These are phyloP conservation scores for Wickerhamiella alocasiicola DNA, from an alignment of 805 yeast species.

Conservation along the genomic window DNA sequence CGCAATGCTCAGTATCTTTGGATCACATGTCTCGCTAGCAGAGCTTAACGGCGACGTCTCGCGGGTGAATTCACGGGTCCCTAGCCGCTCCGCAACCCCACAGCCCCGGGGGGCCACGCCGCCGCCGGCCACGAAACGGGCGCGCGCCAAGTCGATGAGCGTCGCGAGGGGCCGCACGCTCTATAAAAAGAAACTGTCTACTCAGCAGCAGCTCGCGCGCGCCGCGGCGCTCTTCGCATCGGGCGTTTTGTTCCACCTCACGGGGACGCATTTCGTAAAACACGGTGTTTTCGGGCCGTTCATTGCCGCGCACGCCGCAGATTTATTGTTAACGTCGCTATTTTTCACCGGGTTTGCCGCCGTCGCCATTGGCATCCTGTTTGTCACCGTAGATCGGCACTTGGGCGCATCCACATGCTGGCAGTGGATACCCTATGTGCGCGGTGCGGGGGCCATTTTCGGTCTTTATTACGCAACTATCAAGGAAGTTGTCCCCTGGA, in stretches of 20 bases:
- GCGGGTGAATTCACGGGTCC: conserved; percentile 3
- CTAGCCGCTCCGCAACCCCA: conserved; percentile 7
- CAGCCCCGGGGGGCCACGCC: conserved; percentile 4
- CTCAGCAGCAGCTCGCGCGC: conserved; percentile 7
- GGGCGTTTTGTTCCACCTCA: conserved; percentile 25
- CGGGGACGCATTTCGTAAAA: conserved; percentile 24
- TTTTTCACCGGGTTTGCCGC: conserved; percentile 24
- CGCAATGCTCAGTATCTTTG: conserved; percentile 29
- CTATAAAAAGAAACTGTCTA: not conserved
- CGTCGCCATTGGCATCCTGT: conserved; percentile 21
- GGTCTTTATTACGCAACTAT: conserved; percentile 31
- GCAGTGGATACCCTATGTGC: conserved; percentile 28
- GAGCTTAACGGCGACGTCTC: conserved; percentile 27
- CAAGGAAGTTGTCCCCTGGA: conserved; percentile 27
- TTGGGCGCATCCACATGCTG: conserved; percentile 13
- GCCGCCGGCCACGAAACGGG: conserved; percentile 4
- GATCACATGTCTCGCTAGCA: conserved; percentile 28
- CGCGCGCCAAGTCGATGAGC: too few species aligned
- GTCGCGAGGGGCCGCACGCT: too few species aligned
- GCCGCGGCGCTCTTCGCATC: conserved; percentile 18
- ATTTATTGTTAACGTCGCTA: conserved; percentile 16
- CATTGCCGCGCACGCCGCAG: conserved; percentile 19
- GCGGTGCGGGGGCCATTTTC: conserved; percentile 30
- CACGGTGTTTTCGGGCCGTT: conserved; percentile 16
- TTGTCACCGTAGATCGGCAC: conserved; percentile 24